Evolutionary conservation across 768 basidiomycete genomes (phyloP), one percentile per base, ranked within the genome.

Genomic region (Russula compacta): DNA sequence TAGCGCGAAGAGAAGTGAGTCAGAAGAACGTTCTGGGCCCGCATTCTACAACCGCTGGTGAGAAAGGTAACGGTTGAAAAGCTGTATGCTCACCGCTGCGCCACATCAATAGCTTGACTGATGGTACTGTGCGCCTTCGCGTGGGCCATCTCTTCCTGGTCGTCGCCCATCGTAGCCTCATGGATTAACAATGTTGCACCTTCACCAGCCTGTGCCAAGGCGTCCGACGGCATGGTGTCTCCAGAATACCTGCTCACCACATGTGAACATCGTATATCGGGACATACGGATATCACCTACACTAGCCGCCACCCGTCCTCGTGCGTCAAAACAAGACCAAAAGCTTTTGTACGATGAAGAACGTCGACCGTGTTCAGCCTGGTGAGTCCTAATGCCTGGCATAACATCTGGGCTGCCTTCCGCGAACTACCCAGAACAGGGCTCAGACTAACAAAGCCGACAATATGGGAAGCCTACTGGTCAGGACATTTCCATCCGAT

Each of bases 1-100:
- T 95, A 95, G 33, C 94, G 85, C 43, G 90, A 90, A 10, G 94
- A 97, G 74, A 98, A 98, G 71, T 98, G 95, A 0, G 93, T 98
- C 21, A 98, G 80, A n/a, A 98, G 81, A 44, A 92, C 79, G 64
- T 92, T 85, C 56, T 83, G 75, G 1, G 93, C 93, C 10, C 81
- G 78, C 94, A 95, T 95, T 62, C 92, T 95, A 59, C 36, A 36
- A 17, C 46, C 4, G 54, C 19, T 42, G 60, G 50, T 61, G 10
- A 24, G 8, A 11, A 19, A 46, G 4, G 19, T 14, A 43, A 24
- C 24, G 6, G 33, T 42, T 17, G 53, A 53, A 5, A 17, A 39
- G 10, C 21, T 50, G 21, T 21, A 42, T 8, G 69, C 83, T 35
- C 64, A 90, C 92, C 78, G 77, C 69, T 76, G 77, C 5, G 86